Evolutionary conservation across 805 yeast species (phyloP), one percentile per base, ranked within the genome.

Genomic region (Starmerella etchellsii): DNA sequence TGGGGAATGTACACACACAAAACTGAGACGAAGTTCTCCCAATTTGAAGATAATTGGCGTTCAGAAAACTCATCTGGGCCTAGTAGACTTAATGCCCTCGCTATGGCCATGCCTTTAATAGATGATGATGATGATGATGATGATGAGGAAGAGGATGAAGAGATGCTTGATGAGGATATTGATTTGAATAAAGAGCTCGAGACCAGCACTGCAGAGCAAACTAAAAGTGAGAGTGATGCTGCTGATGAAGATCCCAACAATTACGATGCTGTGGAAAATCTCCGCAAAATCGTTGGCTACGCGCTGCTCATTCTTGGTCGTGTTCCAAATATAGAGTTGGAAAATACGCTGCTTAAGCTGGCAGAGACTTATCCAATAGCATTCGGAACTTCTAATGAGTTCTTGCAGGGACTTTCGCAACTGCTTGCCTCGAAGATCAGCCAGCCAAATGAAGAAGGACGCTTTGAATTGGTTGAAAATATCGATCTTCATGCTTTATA

Each of bases 41-140:
- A 31, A 15, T 29, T 15, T 29, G 32, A 29, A 20, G 25, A 20
- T 14, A 29, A 32, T 9, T 37, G 39, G 31, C 16, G 27, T 15
- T 32, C 7, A 8, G 35, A 34, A 2, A 18, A 31, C 16, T 6
- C 11, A n/a, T 8, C 10, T 21, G 29, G 30, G 3, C 38, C 36
- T 13, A 13, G 29, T n/a, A 29, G 27, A 4, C 15, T 15, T 7
- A 47, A 45, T 26, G 47, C 51, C 1, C 26, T 47, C 15, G 28
- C 51, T 3, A 47, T 44, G 49, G 41, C 51, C 1, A 42, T 39
- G 42, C 41, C 49, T 15, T 32, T 47, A 15, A 37, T 19, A n/a
- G 50, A 46, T 23, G 50, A 46, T 22, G 44, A 36, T 28, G 48
- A 44, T 8, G 47, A 43, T 11, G 47, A 42, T 10, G 38, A 41